Conservation (phyloP, 208 protist genomes). For the Leishmania turanica region DNA sequence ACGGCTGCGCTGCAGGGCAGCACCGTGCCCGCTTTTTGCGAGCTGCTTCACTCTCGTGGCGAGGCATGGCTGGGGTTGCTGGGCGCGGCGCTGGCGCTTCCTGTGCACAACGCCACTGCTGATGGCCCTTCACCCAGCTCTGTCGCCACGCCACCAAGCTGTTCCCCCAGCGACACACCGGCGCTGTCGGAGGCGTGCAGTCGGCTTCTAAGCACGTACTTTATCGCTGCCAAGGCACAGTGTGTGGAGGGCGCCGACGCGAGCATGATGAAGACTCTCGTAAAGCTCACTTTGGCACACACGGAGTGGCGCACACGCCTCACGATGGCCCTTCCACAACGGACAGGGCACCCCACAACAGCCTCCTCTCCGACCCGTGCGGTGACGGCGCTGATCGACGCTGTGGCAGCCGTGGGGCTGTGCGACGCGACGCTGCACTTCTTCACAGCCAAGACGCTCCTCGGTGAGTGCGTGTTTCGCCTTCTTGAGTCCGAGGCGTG, state of each 20-base stretch:
- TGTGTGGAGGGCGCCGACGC: slow-evolving; percentile 54
- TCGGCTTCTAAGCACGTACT: slow-evolving; percentile 68
- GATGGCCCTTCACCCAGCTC: background rate
- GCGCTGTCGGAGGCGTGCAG: slow-evolving; percentile 53
- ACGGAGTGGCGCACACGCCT: slow-evolving; percentile 46
- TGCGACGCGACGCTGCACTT: slow-evolving; percentile 83
- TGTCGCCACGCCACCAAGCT: background rate
- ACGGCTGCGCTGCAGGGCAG: slow-evolving; percentile 16
- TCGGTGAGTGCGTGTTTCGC: slow-evolving; percentile 60
- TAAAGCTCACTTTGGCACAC: slow-evolving; percentile 71
- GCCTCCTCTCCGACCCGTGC: background rate
- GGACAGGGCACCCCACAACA: background rate
- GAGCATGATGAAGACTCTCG: slow-evolving; percentile 76
- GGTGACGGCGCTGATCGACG: slow-evolving; percentile 75
- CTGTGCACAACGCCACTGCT: background rate
- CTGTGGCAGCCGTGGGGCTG: slow-evolving; percentile 70
- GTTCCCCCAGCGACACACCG: slow-evolving; percentile 18
- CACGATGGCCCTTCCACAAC: background rate
- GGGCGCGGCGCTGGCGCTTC: slow-evolving; percentile 16
- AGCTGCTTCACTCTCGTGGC: slow-evolving; percentile 20
- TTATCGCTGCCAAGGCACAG: slow-evolving; percentile 62
- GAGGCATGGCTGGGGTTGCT: slow-evolving; percentile 50
- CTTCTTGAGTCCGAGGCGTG: slow-evolving; percentile 38
- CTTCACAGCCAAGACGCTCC: slow-evolving; percentile 54
- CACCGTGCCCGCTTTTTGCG: slow-evolving; percentile 7